Conservation (phyloP, 139 green algal genomes). For the Chlamydomonas sphaeroides region DNA sequence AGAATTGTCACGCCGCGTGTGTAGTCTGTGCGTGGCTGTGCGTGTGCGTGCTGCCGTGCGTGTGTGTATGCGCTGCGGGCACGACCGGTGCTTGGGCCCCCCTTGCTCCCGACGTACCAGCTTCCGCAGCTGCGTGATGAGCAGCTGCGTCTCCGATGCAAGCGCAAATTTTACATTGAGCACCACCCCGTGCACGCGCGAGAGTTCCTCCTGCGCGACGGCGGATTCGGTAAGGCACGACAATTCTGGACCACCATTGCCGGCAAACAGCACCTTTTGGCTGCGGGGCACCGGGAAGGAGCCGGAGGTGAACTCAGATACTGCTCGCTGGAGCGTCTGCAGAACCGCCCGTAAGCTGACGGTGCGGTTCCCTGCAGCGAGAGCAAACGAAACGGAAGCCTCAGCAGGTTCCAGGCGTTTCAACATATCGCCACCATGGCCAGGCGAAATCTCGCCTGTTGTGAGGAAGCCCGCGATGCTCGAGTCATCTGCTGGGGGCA, state of each 20-base stretch:
- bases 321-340: neutral
- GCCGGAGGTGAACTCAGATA: constrained; percentile 16
- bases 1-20: no score
- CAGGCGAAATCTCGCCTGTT: no score
- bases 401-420: no score
- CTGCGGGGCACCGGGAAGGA: constrained; percentile 27
- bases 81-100: no score
- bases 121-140: constrained; percentile 27
- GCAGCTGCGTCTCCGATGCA: constrained; percentile 25
- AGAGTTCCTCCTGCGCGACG: constrained; percentile 39
- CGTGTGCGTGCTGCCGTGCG: no score
- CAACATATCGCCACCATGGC: no score
- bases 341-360: constrained; percentile 25
- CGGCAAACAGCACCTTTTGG: constrained; percentile 25
- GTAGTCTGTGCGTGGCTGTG: no score
- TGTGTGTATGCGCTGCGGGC: no score
- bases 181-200: constrained; percentile 16
- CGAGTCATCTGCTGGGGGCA: neutral
- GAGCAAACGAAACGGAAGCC: no score
- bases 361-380: no score
- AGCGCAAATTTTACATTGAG: constrained; percentile 22
- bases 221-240: neutral
- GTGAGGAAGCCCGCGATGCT: constrained; percentile 4
- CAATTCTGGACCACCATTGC: neutral
- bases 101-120: constrained; percentile 17